A percentile compares a stretch with the other conserved stretches of the same genome.
These are phyloP conservation scores for Zymoseptoria tritici DNA, from an alignment of 2,329 filamentous ascomycete genomes.

Conservation along the genomic window DNA sequence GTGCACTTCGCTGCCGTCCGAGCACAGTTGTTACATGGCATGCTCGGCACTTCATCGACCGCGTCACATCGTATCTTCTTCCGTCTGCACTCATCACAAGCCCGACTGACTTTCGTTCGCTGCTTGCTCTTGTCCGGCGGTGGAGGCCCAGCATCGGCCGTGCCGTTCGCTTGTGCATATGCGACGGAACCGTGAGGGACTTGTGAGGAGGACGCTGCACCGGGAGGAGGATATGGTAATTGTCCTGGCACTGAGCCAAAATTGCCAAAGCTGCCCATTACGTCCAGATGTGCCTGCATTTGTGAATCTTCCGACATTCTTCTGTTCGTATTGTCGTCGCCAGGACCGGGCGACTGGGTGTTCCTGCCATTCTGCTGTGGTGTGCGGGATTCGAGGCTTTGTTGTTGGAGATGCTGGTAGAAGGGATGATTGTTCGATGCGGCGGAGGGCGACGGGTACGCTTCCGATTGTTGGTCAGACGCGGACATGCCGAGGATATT, in stretches of 20 bases:
- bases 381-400: neutral
- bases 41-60: constrained; percentile 62
- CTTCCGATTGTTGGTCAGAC: neutral
- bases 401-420: constrained; percentile 5
- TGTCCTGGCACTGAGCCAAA: constrained; percentile 10
- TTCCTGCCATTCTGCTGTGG: neutral
- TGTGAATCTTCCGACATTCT: constrained; percentile 8
- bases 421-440: constrained; percentile 6
- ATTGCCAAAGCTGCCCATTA: constrained; percentile 15
- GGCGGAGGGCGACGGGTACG: neutral
- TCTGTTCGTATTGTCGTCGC: neutral
- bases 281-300: constrained; percentile 5
- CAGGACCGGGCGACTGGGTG: neutral
- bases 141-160: constrained; percentile 11
- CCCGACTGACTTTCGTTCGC: constrained; percentile 74
- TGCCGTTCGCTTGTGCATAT: constrained; percentile 17
- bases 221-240: constrained; percentile 3
- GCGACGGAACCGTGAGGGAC: constrained; percentile 15
- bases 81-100: constrained; percentile 80
- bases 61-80: constrained; percentile 89
- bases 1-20: constrained; percentile 69
- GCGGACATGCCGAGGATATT: neutral
- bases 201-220: constrained; percentile 4
- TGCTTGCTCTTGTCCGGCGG: constrained; percentile 4
- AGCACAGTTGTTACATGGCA: constrained; percentile 74